These are phyloP conservation scores for Triticum monococcum DNA, from an alignment of 176 grass and related monocot genomes.

Conservation along the genomic window DNA sequence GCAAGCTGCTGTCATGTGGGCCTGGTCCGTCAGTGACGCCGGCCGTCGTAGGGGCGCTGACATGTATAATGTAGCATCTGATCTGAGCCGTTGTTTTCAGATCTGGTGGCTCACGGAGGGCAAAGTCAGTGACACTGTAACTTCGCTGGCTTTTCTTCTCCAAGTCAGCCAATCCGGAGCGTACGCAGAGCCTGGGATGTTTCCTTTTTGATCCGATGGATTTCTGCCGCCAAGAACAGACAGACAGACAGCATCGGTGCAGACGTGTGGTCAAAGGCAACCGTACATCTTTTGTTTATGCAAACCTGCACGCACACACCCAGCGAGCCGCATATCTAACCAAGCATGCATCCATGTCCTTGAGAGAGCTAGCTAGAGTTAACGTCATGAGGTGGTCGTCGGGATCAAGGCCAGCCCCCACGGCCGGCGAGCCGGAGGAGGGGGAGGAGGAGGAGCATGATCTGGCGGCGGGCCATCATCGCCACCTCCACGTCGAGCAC, in stretches of 20 bases:
- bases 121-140: no score
- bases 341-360: not conserved
- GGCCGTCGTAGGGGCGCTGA: no score
- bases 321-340: not conserved
- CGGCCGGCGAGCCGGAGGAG: not conserved
- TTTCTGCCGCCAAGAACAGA: not conserved
- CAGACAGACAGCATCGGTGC: constrained; percentile 8
- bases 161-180: no score
- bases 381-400: not conserved
- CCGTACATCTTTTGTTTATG: not conserved
- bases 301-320: not conserved
- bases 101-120: no score
- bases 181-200: no score
- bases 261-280: constrained; percentile 27
- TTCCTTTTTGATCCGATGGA: no score
- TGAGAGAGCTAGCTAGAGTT: not conserved
- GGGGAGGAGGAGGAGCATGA: not conserved
- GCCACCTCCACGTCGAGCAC: constrained; percentile 13
- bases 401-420: not conserved
- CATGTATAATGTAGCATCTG: no score
- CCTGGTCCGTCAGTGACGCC: no score
- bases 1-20: no score
- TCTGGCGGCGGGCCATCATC: not conserved
- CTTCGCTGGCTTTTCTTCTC: no score
- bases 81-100: no score